These are phyloP conservation scores for Candida berthetii DNA, from an alignment of 805 yeast genomes.

Conservation along the genomic window DNA sequence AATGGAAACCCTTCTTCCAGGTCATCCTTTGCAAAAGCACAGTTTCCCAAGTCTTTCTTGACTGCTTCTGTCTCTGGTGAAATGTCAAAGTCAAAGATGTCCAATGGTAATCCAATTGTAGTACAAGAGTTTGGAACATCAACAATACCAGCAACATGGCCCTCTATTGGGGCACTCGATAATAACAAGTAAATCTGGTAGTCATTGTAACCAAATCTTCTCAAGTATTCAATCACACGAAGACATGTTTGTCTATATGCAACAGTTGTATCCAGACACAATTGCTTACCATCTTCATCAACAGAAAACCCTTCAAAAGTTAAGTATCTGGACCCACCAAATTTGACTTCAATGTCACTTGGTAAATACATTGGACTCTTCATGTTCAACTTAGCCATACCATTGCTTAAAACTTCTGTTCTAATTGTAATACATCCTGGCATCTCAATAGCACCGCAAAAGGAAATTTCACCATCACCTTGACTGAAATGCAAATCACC, in stretches of 20 bases:
- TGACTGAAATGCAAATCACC: conserved; percentile 48
- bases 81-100: conserved; percentile 43
- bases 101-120: conserved; percentile 44
- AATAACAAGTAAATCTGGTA: conserved; percentile 41
- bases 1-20: conserved; percentile 8
- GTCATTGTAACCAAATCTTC: conserved; percentile 44
- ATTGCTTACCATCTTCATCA: conserved; percentile 40
- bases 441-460: conserved; percentile 52
- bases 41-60: conserved; percentile 27
- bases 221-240: conserved; percentile 41
- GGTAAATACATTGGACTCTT: conserved; percentile 42
- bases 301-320: conserved; percentile 51
- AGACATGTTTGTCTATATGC: conserved; percentile 46
- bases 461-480: conserved; percentile 49
- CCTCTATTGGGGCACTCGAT: conserved; percentile 44
- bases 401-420: conserved; percentile 33
- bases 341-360: conserved; percentile 41
- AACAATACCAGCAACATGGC: conserved; percentile 45
- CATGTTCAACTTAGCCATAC: conserved; percentile 33
- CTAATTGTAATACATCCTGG: conserved; percentile 39
- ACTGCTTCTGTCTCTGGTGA: conserved; percentile 28
- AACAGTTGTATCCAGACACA: conserved; percentile 39
- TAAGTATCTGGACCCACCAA: conserved; percentile 41
- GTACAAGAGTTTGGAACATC: conserved; percentile 50
- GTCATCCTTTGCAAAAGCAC: conserved; percentile 28